These are phyloP conservation scores for Gastrolobium bilobum DNA, from an alignment of 306 rosid genomes.

Conservation along the genomic window DNA sequence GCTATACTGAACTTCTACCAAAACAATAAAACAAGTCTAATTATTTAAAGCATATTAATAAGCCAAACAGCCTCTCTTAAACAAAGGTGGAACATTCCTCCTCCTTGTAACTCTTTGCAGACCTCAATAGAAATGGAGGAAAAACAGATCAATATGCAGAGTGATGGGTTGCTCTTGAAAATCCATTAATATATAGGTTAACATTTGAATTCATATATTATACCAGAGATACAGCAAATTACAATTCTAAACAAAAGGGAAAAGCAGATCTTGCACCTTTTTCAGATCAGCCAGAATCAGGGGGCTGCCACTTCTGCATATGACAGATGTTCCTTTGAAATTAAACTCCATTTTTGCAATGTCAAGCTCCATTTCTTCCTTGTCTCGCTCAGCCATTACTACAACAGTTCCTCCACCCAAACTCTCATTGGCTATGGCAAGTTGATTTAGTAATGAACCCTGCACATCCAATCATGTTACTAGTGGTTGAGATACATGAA, in stretches of 20 bases:
- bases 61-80: slow-evolving; percentile 36
- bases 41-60: slow-evolving; percentile 33
- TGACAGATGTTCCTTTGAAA: slow-evolving; percentile 90
- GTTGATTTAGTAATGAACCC: slow-evolving; percentile 92
- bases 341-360: slow-evolving; percentile 94
- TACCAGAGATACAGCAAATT: slow-evolving; percentile 13
- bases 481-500: slow-evolving; percentile 27
- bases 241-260: slow-evolving; percentile 26
- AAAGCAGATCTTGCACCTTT: slow-evolving; percentile 62
- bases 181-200: slow-evolving; percentile 15
- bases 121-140: slow-evolving; percentile 9
- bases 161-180: slow-evolving; percentile 7
- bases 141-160: slow-evolving; percentile 4
- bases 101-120: slow-evolving; percentile 28
- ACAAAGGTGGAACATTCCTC: slow-evolving; percentile 14
- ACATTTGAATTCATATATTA: slow-evolving; percentile 22
- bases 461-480: slow-evolving; percentile 47
- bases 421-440: slow-evolving; percentile 92
- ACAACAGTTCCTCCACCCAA: slow-evolving; percentile 89
- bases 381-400: slow-evolving; percentile 96
- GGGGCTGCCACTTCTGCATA: slow-evolving; percentile 96
- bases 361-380: slow-evolving; percentile 97
- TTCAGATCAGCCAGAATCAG: slow-evolving; percentile 90
- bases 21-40: slow-evolving; percentile 26
- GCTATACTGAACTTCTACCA: slow-evolving; percentile 23